Evolutionary conservation across 768 basidiomycete species (phyloP), one percentile per base, ranked within the genome.

Genomic region (Mycena epipterygia): DNA sequence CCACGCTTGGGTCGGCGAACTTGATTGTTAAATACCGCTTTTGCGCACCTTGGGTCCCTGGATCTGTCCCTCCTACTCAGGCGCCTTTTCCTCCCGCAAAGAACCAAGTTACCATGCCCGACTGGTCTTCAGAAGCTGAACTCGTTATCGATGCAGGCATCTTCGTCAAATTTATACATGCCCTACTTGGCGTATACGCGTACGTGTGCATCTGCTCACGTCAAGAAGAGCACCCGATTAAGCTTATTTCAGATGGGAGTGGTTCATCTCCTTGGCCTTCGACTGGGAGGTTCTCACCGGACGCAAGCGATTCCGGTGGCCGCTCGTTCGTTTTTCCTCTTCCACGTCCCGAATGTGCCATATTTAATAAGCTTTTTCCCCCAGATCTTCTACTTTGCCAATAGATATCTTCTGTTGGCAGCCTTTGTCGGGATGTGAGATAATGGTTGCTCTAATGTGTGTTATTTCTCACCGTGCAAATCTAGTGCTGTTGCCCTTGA

Each of bases 181-280:
- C 82, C 21, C 79, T 91, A 58, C 79, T 91, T 37, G 90, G 90
- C 16, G 76, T 91, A 27, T 91, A 90, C 73, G 78, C 83, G 89
- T 86, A 65, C 64, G 86, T 79, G 19, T 59, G 12, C 27, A 52
- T 55, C 44, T 57, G 30, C 37, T 59, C 63, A 29, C 48, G 39
- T 63, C 14, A 41, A 25, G 37, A 68, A 42, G 46, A 46, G 23
- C 11, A 51, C 35, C 35, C 59, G 35, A 58, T 60, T 29, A 33
- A 32, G 25, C 49, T 68, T 57, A 63, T 61, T 49, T 33, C 17
- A 91, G 90, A 42, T 92, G 89, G 84, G 91, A 92, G 76, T 90
- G 88, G 80, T 82, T 88, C 70, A 82, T 87, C 21, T 90, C 91
- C 6, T 71, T 82, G 49, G 73, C 76, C 58, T 87, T 87, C 68